Evolutionary conservation across 2,329 filamentous ascomycete genomes (phyloP), one percentile per base, ranked within the genome.

Genomic region (Fusarium sp.): DNA sequence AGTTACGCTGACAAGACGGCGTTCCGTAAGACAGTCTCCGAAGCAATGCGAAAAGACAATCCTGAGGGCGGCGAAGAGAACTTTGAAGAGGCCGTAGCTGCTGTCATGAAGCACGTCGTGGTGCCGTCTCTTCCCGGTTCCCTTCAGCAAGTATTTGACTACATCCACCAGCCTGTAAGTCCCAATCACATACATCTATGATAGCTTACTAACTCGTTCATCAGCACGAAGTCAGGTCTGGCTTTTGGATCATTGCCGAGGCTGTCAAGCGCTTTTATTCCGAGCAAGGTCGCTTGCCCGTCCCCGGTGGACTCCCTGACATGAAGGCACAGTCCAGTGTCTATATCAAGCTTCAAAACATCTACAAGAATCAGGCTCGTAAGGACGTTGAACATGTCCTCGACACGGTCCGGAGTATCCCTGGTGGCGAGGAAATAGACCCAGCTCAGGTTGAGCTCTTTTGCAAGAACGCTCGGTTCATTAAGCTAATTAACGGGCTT

Each of bases 291-390:
- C 88, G 92, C 32, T 87, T 99, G 6, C 97, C 97, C 17, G 86
- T 99, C 0, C 93, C 95, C 1, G 97, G 97, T 14, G 91, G 93
- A 4, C 86, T 99, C 2, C 97, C 97, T 2, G 97, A 99, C 82
- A 99, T 99, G 97, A 99, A 99, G 85, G 95, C 97, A 4, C 90
- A 96, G 80, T 98, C 95, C 4, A 90, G 88, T 65, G 93, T 97
- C 71, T 99, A 99, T 84, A 93, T 99, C 75, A 88, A 92, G 78
- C 88, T 99, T 14, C 97, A 98, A 81, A 96, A 94, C 77, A 90
- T 98, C 69, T 99, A 98, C 89, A 98, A 97, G 84, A 84, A 87
- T 25, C 97, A 98, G 82, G 95, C 97, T 50, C 91, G 93, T 37
- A 86, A 89, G 78, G 97, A 99, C 79, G 86, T 92, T 15, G 89